Evolutionary conservation across 176 grass and related monocot genomes (phyloP), one percentile per base, ranked within the genome.

Genomic region (Triticum urartu): DNA sequence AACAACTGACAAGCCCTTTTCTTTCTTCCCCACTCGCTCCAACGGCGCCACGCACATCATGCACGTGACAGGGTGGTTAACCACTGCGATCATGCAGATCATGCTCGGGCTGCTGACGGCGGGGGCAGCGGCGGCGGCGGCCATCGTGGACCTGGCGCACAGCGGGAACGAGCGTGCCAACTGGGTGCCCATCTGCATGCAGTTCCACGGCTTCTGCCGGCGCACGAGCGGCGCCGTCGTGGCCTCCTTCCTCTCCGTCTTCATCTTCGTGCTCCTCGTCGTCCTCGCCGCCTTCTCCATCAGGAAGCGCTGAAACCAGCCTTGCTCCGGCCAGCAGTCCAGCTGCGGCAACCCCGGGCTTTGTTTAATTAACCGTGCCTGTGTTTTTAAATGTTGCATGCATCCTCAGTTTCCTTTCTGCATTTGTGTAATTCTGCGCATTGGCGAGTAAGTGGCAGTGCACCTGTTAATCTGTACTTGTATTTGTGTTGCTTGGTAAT

Each of bases 121-220:
- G 0, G 93, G 90, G 1, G 91, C 90, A 0, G 81, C 95, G 0
- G 83, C 96, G 0, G 93, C 93, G 3, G 75, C 95, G 24, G 88
- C 93, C 14, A 95, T 95, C 83, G 93, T 98, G 34, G 88, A 95
- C 78, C 81, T 98, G 75, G 95, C 93, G 20, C 95, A 95, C 89
- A 94, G 81, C 11, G 95, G 95, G 32, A 92, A 92, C 79, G 64
- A 63, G 76, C 88, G 86, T 17, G 97, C 97, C 15, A 99, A 99
- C 80, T 99, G 97, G 97, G 79, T 96, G 75, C 89, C 94, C 87
- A 96, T 99, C 88, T 99, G 94, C 89, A 91, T 96, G 88, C 97
- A 89, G 85, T 96, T 99, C 85, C 69, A 89, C 9, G 83, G 94
- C 32, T 96, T 99, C 83, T 99, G 97, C 89, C 32, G 87, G 79